phyloP scores from a whole-genome alignment of 495 filamentous ascomycete species.

The Podospora pseudocomata region DNA sequence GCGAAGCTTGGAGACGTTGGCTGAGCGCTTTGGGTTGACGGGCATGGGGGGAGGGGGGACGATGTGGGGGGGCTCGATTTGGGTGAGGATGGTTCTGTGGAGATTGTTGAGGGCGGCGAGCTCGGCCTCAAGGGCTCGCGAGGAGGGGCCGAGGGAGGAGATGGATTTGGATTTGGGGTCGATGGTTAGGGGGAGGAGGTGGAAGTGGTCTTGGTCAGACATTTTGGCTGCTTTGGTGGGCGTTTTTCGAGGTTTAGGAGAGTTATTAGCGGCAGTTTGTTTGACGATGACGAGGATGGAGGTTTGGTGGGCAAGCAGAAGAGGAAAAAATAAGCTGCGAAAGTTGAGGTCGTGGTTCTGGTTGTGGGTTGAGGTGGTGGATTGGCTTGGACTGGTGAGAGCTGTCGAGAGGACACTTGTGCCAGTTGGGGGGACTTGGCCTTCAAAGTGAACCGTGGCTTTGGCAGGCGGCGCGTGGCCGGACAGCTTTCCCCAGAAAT shows the following conservation, averaged over 20 bases:
- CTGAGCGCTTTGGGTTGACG: constrained; percentile 78
- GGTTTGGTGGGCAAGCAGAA: too few relatives aligned
- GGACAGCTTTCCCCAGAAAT: background rate
- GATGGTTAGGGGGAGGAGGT: constrained; percentile 72
- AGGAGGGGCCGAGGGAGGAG: constrained; percentile 35
- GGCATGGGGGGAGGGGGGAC: constrained; percentile 74
- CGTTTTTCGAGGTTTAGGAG: background rate
- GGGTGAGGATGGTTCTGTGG: constrained; percentile 63
- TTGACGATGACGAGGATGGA: background rate
- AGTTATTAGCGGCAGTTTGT: background rate
- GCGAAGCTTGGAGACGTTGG: constrained; percentile 84
- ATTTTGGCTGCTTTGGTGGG: constrained; percentile 36
- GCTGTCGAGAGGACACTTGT: constrained; percentile 21
- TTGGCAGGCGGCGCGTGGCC: background rate
- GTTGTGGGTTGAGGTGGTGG: background rate
- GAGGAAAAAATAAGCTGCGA: background rate
- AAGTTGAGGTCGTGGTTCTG: background rate
- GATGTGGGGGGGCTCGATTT: constrained; percentile 48
- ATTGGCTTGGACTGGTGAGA: background rate
- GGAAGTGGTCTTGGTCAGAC: constrained; percentile 72
- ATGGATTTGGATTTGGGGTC: constrained; percentile 72
- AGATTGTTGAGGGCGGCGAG: constrained; percentile 68
- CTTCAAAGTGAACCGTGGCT: background rate
- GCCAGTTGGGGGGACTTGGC: constrained; percentile 4
- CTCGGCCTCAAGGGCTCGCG: constrained; percentile 55